Evolutionary conservation across 2,329 filamentous ascomycete genomes (phyloP).

Genomic region (Botryotinia convoluta): DNA sequence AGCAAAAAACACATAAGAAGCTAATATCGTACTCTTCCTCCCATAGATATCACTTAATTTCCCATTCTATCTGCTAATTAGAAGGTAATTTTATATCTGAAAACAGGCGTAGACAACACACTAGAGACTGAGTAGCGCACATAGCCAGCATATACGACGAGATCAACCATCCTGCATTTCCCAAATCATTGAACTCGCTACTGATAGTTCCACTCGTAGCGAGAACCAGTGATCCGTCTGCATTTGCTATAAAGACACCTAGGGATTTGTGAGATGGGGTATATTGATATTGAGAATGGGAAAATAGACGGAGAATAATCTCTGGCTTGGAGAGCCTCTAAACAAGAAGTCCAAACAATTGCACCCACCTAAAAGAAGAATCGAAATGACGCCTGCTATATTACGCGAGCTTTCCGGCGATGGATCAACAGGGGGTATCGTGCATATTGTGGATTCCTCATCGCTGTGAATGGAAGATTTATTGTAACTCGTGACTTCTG

Average conservation of each 20-base stretch:
- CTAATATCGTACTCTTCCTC: constrained; percentile 17
- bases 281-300: not conserved
- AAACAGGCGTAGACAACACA: constrained; percentile 34
- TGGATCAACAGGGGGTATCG: not conserved
- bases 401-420: not conserved
- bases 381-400: constrained; percentile 27
- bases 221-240: constrained; percentile 61
- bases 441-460: not conserved
- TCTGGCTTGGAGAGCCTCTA: too few species aligned
- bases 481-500: not conserved
- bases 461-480: not conserved
- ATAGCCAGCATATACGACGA: constrained; percentile 51
- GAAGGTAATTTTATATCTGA: not conserved
- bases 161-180: constrained; percentile 57
- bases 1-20: constrained; percentile 51
- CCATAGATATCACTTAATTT: constrained; percentile 56
- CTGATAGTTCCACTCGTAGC: constrained; percentile 61
- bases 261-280: not conserved
- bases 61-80: constrained; percentile 29
- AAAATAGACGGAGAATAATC: not conserved
- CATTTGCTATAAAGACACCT: constrained; percentile 63
- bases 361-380: constrained; percentile 28
- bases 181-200: constrained; percentile 56
- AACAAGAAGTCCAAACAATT: not conserved
- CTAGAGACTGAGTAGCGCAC: constrained; percentile 52